phyloP scores from a whole-genome alignment of 805 yeast genomes.

The Candida andamanensis region DNA sequence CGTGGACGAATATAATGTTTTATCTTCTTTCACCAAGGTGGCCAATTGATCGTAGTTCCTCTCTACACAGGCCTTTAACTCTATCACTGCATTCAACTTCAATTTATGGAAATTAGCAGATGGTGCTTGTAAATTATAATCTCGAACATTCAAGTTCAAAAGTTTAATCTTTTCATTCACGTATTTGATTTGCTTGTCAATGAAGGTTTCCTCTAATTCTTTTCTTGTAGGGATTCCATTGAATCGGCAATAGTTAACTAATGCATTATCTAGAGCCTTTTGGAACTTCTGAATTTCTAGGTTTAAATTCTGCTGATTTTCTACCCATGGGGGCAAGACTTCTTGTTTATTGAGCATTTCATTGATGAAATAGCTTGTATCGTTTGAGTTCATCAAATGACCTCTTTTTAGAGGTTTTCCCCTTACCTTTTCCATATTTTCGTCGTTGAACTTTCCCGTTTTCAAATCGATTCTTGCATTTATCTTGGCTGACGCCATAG shows the following conservation, averaged over 20 bases:
- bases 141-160: slow-evolving; percentile 23
- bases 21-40: slow-evolving; percentile 6
- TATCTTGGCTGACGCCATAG: slow-evolving; percentile 71
- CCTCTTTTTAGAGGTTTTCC: slow-evolving; percentile 55
- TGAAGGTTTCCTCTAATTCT: slow-evolving; percentile 1
- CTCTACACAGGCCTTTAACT: slow-evolving; percentile 17
- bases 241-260: slow-evolving; percentile 19
- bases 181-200: slow-evolving; percentile 11
- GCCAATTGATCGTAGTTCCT: slow-evolving; percentile 6
- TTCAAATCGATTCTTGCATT: slow-evolving; percentile 59
- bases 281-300: slow-evolving; percentile 46
- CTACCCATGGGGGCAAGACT: slow-evolving; percentile 87
- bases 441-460: slow-evolving; percentile 64
- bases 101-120: slow-evolving; percentile 33
- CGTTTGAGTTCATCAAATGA: slow-evolving; percentile 58
- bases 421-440: slow-evolving; percentile 41
- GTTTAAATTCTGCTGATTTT: slow-evolving; percentile 68
- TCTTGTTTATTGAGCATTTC: slow-evolving; percentile 72
- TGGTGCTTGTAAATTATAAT: slow-evolving; percentile 37
- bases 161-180: slow-evolving; percentile 17
- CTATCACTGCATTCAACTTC: slow-evolving; percentile 25
- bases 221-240: slow-evolving; percentile 11
- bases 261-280: slow-evolving; percentile 34
- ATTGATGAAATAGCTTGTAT: slow-evolving; percentile 68
- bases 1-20: slow-evolving; percentile 5